A percentile compares a stretch with the other conserved stretches of the same genome.
These are phyloP conservation scores for Daldinia grandis DNA, from an alignment of 495 filamentous ascomycete species.

Conservation along the genomic window DNA sequence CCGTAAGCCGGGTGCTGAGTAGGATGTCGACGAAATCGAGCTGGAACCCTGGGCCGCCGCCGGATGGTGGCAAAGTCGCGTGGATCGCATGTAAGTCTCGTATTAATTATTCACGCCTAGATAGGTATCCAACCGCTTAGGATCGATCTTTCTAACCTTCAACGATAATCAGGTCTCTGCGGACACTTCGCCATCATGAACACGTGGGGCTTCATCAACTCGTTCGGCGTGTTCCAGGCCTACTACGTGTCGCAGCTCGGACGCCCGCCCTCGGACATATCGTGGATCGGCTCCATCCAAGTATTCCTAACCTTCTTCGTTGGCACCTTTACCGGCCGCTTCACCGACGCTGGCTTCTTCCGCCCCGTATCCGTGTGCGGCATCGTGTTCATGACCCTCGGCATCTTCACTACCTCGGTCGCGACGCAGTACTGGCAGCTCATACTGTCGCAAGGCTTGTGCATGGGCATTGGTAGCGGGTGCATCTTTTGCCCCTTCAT, in stretches of 20 bases:
- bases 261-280: conserved; percentile 69
- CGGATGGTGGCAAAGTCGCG: conserved; percentile 61
- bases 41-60: conserved; percentile 59
- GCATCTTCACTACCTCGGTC: conserved; percentile 76
- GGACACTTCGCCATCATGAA: conserved; percentile 58
- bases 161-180: conserved; percentile 45
- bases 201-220: conserved; percentile 66
- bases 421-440: conserved; percentile 79
- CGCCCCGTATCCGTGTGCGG: conserved; percentile 48
- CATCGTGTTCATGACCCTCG: conserved; percentile 63
- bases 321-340: conserved; percentile 71
- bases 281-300: conserved; percentile 80
- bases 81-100: conserved; percentile 56
- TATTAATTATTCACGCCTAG: too few species aligned
- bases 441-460: conserved; percentile 83
- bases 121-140: too few species aligned
- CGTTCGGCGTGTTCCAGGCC: conserved; percentile 82
- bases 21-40: conserved; percentile 52
- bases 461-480: conserved; percentile 77
- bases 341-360: conserved; percentile 72
- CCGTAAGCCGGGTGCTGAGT: conserved; percentile 47
- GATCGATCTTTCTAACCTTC: neutral
- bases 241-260: conserved; percentile 68
- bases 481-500: conserved; percentile 76
- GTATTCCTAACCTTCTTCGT: conserved; percentile 78